phyloP scores from a whole-genome alignment of 2,329 filamentous ascomycete genomes.

The Aspergillus viridinutans region DNA sequence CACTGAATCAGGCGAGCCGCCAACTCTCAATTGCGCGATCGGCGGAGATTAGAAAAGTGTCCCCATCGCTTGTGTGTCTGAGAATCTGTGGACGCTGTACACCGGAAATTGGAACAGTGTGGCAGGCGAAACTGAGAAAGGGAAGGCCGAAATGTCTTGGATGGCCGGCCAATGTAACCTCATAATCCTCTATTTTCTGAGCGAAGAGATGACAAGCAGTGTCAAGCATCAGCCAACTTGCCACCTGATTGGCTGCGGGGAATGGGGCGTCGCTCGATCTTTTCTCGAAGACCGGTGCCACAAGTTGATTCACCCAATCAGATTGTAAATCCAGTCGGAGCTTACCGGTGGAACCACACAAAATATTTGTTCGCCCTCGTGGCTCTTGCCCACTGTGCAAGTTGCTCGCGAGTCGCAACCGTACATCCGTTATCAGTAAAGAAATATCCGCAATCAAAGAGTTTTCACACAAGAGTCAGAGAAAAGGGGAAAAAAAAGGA shows the following conservation, averaged over 20 bases:
- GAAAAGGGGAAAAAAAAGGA: not conserved
- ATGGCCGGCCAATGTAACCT: constrained; percentile 27
- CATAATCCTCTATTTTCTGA: constrained; percentile 9
- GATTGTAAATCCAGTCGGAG: constrained; percentile 1
- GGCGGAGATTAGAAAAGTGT: constrained; percentile 9
- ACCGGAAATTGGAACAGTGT: not conserved
- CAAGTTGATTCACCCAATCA: not conserved
- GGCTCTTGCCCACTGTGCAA: not conserved
- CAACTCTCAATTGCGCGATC: constrained; percentile 4
- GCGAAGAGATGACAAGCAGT: constrained; percentile 15
- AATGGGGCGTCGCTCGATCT: not conserved
- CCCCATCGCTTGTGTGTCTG: not conserved
- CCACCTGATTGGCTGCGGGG: constrained; percentile 7
- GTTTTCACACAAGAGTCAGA: not conserved
- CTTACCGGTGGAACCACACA: not conserved
- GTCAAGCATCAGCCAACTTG: constrained; percentile 15
- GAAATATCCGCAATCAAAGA: not conserved
- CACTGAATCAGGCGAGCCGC: not conserved
- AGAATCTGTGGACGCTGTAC: not conserved
- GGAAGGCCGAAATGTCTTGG: constrained; percentile 6
- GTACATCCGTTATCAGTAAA: not conserved
- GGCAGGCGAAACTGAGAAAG: constrained; percentile 7
- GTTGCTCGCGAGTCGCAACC: not conserved
- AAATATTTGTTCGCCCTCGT: constrained; percentile 7
- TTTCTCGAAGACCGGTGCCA: constrained; percentile 10